Conservation (phyloP, 306 rosid genomes). For the Rosa multiflora region DNA sequence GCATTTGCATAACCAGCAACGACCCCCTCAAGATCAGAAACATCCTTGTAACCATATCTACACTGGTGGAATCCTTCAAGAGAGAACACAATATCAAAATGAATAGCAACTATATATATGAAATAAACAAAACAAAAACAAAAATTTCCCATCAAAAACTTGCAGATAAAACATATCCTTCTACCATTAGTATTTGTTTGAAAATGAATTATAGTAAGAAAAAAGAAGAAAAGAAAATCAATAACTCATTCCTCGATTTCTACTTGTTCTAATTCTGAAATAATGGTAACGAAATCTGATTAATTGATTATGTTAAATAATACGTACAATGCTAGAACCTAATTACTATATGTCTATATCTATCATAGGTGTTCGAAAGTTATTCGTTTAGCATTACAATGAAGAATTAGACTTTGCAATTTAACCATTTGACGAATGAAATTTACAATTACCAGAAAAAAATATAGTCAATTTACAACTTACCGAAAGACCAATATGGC, state of each 20-base stretch:
- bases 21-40: conserved; percentile 57
- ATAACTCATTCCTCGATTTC: too few relatives aligned
- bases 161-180: too few relatives aligned
- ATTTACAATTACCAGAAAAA: neutral
- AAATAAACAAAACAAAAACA: neutral
- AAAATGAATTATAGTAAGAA: too few relatives aligned
- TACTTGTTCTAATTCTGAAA: too few relatives aligned
- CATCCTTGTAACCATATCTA: conserved; percentile 75
- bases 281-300: too few relatives aligned
- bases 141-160: too few relatives aligned
- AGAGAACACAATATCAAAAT: neutral
- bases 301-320: too few relatives aligned
- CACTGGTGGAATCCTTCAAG: conserved; percentile 85
- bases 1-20: conserved; percentile 73
- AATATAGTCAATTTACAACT: conserved; percentile 3
- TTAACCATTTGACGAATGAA: neutral
- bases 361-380: too few relatives aligned
- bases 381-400: too few relatives aligned
- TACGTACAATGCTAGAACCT: neutral
- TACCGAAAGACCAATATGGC: conserved; percentile 97
- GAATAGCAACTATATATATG: too few relatives aligned
- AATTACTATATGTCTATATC: too few relatives aligned
- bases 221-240: too few relatives aligned
- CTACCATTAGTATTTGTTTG: neutral
- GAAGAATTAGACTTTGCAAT: neutral